Base-by-base conservation (phyloP, 116 monocot genomes). In the Phalaenopsis hybrid region DNA sequence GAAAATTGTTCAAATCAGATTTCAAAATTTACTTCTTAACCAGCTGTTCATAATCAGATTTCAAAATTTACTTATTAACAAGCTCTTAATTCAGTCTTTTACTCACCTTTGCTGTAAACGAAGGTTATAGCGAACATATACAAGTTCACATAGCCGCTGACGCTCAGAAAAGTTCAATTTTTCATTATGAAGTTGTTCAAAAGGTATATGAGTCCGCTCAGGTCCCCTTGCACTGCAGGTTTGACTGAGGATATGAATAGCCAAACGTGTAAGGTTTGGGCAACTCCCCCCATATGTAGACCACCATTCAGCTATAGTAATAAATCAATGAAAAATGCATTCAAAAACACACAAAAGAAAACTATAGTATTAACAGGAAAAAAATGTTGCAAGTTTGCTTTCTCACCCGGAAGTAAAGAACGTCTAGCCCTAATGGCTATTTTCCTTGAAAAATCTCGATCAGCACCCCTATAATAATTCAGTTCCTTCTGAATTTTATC, bases 401-500 rank as follows among this genome's bases (percentile, higher is more conserved):
- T 52, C 90, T 87, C 79, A 99, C 99, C 95, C 80, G 99, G 99
- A 88, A 90, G 92, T 79, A 99, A 85, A 73, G 91, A 85, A 72
- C 87, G 79, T 59, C 99, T 87, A 80, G 95, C 92, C 86, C 99
- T 87, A 41, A 91, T 78, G 33, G 99, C 99, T 88, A 99, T 99
- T 78, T 93, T 89, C 80, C 99, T 90, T 28, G 92, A 91, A 83
- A 99, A 95, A 80, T 99, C 94, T 75, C 91, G 88, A 15, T 92
- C 84, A 49, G 92, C 89, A 74, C 82, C 91, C 81, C 91, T 89
- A 74, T 99, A 99, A 57, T 86, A 78, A 50, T 84, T 85, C 46
- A 95, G 50, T 78, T 99, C 99, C 85, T 92, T 92, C 75, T 94
- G 92, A 41, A 94, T 94, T 86, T 95, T 99, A 76, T 99, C 99